A percentile compares a stretch with the other conserved stretches of the same genome.
Conservation (phyloP, 2,329 filamentous ascomycete genomes). For the Neurospora crassa region DNA sequence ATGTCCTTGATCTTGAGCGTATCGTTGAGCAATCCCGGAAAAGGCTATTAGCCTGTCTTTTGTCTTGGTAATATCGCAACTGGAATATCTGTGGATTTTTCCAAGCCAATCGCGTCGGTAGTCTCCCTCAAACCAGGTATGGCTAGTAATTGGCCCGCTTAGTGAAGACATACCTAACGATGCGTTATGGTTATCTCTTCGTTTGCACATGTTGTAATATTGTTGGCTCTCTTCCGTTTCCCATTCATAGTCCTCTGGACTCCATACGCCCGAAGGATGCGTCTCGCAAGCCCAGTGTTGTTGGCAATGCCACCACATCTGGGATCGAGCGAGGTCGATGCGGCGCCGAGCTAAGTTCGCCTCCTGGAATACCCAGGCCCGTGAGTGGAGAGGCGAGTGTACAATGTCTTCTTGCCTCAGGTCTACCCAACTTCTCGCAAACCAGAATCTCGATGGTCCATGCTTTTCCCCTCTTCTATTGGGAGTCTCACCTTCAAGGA, state of each 20-base stretch:
- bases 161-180: too few relatives aligned
- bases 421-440: background rate
- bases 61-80: background rate
- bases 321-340: background rate
- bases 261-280: background rate
- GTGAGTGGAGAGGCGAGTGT: background rate
- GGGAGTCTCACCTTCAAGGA: background rate
- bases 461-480: rapidly evolving
- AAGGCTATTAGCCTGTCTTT: background rate
- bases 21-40: background rate
- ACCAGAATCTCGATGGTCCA: background rate
- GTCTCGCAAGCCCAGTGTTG: background rate
- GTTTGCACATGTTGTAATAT: background rate
- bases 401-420: background rate
- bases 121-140: background rate
- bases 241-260: background rate
- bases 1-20: background rate
- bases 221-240: background rate
- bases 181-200: background rate
- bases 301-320: background rate
- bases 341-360: background rate
- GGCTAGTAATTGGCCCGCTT: background rate
- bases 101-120: background rate
- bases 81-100: background rate
- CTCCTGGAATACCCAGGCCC: background rate